phyloP scores from a whole-genome alignment of 192 early-diverging fungal species.

The Anaeromyces robustus region DNA sequence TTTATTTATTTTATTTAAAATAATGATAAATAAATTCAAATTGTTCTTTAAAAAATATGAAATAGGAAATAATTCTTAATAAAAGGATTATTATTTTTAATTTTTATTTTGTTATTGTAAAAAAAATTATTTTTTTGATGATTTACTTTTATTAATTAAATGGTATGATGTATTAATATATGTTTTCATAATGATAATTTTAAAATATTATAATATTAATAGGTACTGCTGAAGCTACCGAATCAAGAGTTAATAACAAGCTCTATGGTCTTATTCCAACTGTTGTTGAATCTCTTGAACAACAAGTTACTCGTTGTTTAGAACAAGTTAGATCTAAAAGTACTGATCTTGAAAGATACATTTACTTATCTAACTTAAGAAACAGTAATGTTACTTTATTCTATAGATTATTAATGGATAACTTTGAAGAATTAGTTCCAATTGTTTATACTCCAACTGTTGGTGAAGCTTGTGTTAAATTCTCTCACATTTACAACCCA shows the following conservation, averaged over 20 bases:
- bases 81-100: no score
- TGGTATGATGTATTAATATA: no score
- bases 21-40: no score
- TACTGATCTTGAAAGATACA: constrained; percentile 63
- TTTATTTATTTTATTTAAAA: no score
- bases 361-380: constrained; percentile 68
- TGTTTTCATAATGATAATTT: no score
- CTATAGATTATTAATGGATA: constrained; percentile 58
- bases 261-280: constrained; percentile 48
- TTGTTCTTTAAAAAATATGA: no score
- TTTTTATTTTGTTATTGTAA: no score
- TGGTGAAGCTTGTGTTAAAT: constrained; percentile 69
- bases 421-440: constrained; percentile 64
- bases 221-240: neutral
- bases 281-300: constrained; percentile 52
- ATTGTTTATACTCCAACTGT: constrained; percentile 77
- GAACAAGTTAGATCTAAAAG: constrained; percentile 50
- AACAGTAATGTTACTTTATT: constrained; percentile 68
- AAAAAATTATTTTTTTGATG: no score
- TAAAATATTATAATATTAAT: neutral
- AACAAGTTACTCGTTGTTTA: constrained; percentile 60
- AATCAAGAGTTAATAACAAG: neutral
- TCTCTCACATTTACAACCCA: constrained; percentile 74
- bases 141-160: no score
- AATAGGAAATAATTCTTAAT: no score